Conservation (phyloP, 306 rosid species). For the Abrus pulchellus region DNA sequence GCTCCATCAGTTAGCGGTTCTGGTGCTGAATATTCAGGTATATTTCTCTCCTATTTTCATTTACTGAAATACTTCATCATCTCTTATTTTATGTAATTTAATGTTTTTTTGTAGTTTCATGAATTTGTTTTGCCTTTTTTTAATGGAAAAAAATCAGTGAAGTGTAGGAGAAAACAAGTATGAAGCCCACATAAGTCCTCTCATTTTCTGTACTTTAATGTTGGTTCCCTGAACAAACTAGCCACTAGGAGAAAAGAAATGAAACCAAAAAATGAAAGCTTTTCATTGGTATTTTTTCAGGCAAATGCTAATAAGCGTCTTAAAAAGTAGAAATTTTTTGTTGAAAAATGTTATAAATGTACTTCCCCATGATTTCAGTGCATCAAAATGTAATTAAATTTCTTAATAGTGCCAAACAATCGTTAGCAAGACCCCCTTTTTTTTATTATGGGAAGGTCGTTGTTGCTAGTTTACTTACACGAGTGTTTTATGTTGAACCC, state of each 20-base stretch:
- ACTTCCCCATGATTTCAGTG: too few species aligned
- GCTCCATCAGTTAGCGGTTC: slow-evolving; percentile 70
- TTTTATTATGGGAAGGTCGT: not conserved
- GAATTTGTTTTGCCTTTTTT: not conserved
- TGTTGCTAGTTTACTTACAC: slow-evolving; percentile 38
- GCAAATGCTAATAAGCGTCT: too few species aligned
- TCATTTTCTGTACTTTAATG: not conserved
- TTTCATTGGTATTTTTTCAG: not conserved
- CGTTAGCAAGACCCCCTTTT: too few species aligned
- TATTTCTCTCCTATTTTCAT: not conserved
- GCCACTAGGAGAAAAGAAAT: not conserved
- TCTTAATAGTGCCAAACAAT: too few species aligned
- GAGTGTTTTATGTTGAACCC: slow-evolving; percentile 26
- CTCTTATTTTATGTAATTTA: not conserved
- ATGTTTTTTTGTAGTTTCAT: not conserved
- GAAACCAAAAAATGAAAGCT: not conserved
- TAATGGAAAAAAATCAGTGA: not conserved
- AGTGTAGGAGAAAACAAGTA: not conserved
- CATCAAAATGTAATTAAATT: too few species aligned
- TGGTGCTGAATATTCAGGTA: slow-evolving; percentile 72
- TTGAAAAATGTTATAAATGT: too few species aligned
- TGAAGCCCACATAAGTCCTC: not conserved
- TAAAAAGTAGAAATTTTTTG: too few species aligned
- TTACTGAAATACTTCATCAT: not conserved
- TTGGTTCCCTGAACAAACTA: slow-evolving; percentile 1